A percentile compares a stretch with the other conserved stretches of the same genome.
Conservation (phyloP, 2,329 filamentous ascomycete genomes). For the Tolypocladium amazonense region DNA sequence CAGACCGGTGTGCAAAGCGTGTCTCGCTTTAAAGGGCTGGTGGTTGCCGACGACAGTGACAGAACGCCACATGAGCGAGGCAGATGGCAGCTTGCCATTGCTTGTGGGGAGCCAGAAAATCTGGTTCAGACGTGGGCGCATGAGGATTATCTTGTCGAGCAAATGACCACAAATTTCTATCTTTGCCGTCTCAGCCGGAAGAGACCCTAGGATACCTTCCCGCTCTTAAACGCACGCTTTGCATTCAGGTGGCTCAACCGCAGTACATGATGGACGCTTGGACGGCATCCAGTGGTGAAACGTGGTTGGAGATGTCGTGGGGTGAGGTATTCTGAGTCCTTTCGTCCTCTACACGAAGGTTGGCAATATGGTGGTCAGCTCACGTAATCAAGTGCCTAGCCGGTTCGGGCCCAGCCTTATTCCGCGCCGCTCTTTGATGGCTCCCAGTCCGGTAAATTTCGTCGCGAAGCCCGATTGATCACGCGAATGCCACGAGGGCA, state of each 20-base stretch:
- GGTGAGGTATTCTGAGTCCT: neutral
- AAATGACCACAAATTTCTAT: neutral
- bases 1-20: neutral
- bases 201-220: neutral
- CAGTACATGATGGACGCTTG: neutral
- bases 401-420: constrained; percentile 6
- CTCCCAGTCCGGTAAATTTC: constrained; percentile 6
- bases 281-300: neutral
- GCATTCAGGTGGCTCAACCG: neutral
- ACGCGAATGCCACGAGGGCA: neutral
- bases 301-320: neutral
- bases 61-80: neutral
- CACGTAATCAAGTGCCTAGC: neutral
- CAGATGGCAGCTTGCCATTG: neutral
- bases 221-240: neutral
- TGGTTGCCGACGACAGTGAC: neutral
- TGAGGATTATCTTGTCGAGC: neutral
- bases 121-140: neutral
- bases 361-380: neutral
- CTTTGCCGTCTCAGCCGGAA: neutral
- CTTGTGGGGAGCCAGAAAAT: neutral
- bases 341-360: neutral
- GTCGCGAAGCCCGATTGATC: neutral
- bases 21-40: neutral
- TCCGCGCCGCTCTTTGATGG: constrained; percentile 6